A percentile compares a stretch with the other conserved stretches of the same genome.
phyloP scores from a whole-genome alignment of 176 grass and related monocot genomes.

The Urochloa ruziziensis region DNA sequence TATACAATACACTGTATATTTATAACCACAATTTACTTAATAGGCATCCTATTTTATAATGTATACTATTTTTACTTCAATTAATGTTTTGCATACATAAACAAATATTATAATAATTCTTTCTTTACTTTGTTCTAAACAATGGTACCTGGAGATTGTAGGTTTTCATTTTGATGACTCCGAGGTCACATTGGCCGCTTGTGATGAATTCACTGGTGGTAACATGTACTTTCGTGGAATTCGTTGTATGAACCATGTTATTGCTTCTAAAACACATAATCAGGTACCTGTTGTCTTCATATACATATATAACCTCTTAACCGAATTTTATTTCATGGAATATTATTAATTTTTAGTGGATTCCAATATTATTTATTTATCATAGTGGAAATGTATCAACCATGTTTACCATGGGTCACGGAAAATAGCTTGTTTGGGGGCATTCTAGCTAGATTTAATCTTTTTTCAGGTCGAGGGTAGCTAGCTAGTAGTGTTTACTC shows the following conservation, averaged over 20 bases:
- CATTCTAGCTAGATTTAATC: no score
- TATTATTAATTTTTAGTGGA: no score
- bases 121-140: neutral
- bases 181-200: slow-evolving; percentile 62
- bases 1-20: neutral
- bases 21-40: neutral
- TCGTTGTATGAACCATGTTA: slow-evolving; percentile 53
- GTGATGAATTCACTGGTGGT: slow-evolving; percentile 62
- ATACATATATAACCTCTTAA: neutral
- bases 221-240: slow-evolving; percentile 68
- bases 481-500: no score
- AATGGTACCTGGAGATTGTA: slow-evolving; percentile 9
- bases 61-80: neutral
- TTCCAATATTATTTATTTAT: neutral
- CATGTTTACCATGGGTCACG: no score
- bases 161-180: slow-evolving; percentile 64
- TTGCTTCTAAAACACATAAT: slow-evolving; percentile 28
- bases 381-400: neutral
- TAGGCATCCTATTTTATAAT: neutral
- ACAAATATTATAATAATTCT: neutral
- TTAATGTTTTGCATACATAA: neutral
- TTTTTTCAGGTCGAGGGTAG: no score
- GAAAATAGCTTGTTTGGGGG: no score
- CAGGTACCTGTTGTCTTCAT: slow-evolving; percentile 39
- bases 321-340: no score